Base-by-base conservation (phyloP, 768 basidiomycete species). In the Leccinum fibrillosum region DNA sequence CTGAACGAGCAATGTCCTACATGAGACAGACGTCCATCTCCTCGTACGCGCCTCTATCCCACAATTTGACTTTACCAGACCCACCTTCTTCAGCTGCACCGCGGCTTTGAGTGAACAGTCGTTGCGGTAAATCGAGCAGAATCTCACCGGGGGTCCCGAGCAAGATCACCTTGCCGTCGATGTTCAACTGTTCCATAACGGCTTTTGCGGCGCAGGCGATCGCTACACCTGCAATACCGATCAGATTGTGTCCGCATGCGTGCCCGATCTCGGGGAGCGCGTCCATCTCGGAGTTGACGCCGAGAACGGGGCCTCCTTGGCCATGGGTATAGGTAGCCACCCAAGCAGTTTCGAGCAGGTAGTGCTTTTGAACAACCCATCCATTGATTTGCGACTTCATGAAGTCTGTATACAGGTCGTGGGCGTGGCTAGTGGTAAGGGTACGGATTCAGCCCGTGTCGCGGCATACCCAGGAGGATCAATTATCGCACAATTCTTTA, bases 221-320 rank as follows among this genome's bases (percentile, higher is more conserved):
- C 2, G 85, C 89, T 12, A 92, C 85, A 4, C 90, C 90, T 55
- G 78, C 64, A 23, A 92, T 88, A 1, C 87, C 90, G 53, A 93
- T 92, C 50, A 93, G 75, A 64, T 92, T 92, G 67, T 93, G 90
- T 3, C 90, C 90, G 64, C 90, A 92, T 1, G 86, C 88, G 61
- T 89, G 88, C 0, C 88, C 84, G 39, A 86, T 76, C 0, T 81
- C 75, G 17, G 72, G 72, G 11, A 88, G 74, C 1, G 86, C 86
- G 55, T 86, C 85, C 85, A 86, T 86, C 81, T 92, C 91, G 15
- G 90, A 63, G 45, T 93, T 92, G 57, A 93, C 76, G 0, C 90
- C 90, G 32, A 92, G 49, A 17, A 52, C 84, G 80, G 6, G 15
- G 4, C 89, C 89, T 10, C 88, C 89, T 30, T 75, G 69, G 11